Conservation (phyloP, 1,284 basidiomycete genomes). For the Sporisorium scitamineum region DNA sequence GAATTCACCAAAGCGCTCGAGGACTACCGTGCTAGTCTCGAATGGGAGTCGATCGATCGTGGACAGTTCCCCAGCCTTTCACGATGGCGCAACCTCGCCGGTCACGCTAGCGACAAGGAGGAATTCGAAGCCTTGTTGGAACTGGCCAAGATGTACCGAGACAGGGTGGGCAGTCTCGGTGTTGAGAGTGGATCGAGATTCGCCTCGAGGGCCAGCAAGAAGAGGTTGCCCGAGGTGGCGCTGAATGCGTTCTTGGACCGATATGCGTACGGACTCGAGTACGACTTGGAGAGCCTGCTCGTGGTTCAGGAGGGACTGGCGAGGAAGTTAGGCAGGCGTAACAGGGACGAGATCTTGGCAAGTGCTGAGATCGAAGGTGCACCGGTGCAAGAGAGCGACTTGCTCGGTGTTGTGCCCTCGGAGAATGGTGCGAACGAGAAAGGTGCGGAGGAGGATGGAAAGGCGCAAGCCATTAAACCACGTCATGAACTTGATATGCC, state of each 20-base stretch:
- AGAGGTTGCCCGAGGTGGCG: slow-evolving; percentile 32
- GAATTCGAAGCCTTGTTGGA: slow-evolving; percentile 26
- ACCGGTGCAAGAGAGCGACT: slow-evolving; percentile 24
- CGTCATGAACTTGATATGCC: slow-evolving; percentile 36
- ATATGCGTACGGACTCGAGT: slow-evolving; percentile 36
- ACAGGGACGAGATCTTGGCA: slow-evolving; percentile 21
- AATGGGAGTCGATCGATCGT: slow-evolving; percentile 24
- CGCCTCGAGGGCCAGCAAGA: slow-evolving; percentile 4
- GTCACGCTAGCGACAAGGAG: slow-evolving; percentile 1
- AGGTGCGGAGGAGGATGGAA: slow-evolving; percentile 11
- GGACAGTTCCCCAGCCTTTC: slow-evolving; percentile 21
- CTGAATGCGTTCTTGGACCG: slow-evolving; percentile 41
- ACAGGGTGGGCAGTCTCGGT: slow-evolving; percentile 30
- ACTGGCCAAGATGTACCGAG: slow-evolving; percentile 36
- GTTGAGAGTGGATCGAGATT: slow-evolving; percentile 13
- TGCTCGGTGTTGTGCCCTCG: slow-evolving; percentile 17
- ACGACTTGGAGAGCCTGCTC: slow-evolving; percentile 25
- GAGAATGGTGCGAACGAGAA: not conserved
- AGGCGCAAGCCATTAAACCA: slow-evolving; percentile 23
- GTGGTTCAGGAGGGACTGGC: slow-evolving; percentile 17
- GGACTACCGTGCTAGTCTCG: slow-evolving; percentile 11
- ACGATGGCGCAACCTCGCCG: slow-evolving; percentile 20
- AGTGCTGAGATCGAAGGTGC: slow-evolving; percentile 24
- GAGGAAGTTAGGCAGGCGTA: slow-evolving; percentile 12
- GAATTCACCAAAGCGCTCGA: slow-evolving; percentile 24